Base-by-base conservation (phyloP, 2,329 filamentous ascomycete species). In the Botryotinia calthae region DNA sequence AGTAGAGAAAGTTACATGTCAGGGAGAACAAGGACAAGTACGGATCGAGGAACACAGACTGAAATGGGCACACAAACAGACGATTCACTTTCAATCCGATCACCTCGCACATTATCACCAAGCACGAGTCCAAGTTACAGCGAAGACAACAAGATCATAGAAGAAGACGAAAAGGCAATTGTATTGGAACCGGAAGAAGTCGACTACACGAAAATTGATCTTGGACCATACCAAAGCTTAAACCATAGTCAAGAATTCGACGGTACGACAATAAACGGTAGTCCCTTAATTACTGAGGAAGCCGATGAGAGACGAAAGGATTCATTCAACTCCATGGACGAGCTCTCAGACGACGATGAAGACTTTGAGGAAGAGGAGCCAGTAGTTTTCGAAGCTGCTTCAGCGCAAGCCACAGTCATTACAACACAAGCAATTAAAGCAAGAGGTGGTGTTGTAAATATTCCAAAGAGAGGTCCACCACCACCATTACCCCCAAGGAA, bases 401-500 rank as follows among this genome's bases (percentile, higher is more conserved):
- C 86, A 7, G 85, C 88, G 25, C 86, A 88, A 74, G 86, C 87
- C 25, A 83, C 88, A 25, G 85, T 88, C 61, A 84, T 89, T 65
- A 87, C 88, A 3, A 89, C 91, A 2, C 74, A 77, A 64, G 75
- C 76, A 12, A 77, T 81, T 51, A 81, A 79, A 40, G 91, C 89
- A 56, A 91, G 93, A 79, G 93, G 94, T 37, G 91, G 91, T 68
- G 85, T 98, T 68, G 93, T 98, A 42, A 94, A 89, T 63, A 97
- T 98, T 73, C 90, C 93, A 20, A 97, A 95, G 83, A 88, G 94
- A 51, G 82, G 90, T 1, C 89, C 93, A 1, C 94, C 95, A 1
- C 90, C 92, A 14, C 86, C 79, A 31, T 66, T 97, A 20, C 95
- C 95, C 1, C 86, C 89, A 4, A 87, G 94, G 65, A 97, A 92